phyloP scores from a whole-genome alignment of 305 asterid species.

The Striga hermonthica region DNA sequence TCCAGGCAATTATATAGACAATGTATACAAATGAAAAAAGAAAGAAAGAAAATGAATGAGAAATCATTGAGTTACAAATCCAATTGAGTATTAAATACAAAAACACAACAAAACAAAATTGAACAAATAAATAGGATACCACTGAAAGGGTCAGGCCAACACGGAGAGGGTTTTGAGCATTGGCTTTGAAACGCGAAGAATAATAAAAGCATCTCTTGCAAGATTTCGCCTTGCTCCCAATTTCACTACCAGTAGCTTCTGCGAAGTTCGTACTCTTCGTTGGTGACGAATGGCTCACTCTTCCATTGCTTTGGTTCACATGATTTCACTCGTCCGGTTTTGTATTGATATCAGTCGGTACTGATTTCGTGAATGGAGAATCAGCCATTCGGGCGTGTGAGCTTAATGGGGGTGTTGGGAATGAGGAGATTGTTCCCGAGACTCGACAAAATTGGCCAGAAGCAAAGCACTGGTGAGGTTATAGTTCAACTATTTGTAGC shows the following conservation, averaged over 20 bases:
- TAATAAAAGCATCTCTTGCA: constrained; percentile 82
- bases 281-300: constrained; percentile 33
- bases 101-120: background rate
- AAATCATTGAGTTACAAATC: background rate
- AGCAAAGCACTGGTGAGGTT: too few species aligned
- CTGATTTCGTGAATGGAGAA: constrained; percentile 22
- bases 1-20: background rate
- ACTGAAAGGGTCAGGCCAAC: constrained; percentile 61
- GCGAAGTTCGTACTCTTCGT: constrained; percentile 32
- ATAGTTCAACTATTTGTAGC: too few species aligned
- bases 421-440: too few species aligned
- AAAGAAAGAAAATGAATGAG: background rate
- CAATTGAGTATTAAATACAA: background rate
- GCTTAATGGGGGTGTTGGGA: too few species aligned
- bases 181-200: constrained; percentile 63
- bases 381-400: constrained; percentile 32
- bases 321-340: constrained; percentile 29
- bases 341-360: constrained; percentile 9
- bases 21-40: background rate
- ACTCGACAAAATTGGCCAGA: too few species aligned
- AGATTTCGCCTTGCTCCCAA: constrained; percentile 50
- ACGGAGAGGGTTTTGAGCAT: constrained; percentile 69
- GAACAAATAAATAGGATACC: constrained; percentile 43
- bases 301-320: constrained; percentile 24
- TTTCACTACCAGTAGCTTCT: constrained; percentile 11